A percentile compares a stretch with the other conserved stretches of the same genome.
phyloP scores from a whole-genome alignment of 129 eudicot species.

The Flaveria bidentis region DNA sequence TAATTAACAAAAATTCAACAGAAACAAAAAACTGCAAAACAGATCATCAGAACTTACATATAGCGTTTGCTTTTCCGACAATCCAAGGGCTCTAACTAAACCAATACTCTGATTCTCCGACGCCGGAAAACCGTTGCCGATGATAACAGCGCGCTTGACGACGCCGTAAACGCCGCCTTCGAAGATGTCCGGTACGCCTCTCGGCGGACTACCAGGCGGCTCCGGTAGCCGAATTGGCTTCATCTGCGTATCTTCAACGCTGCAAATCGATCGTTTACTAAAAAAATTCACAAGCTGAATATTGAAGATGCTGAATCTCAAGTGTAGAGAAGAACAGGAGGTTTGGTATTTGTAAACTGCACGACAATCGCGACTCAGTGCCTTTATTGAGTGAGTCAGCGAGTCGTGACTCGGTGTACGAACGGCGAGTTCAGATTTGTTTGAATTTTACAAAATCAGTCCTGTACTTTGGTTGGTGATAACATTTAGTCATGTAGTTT shows the following conservation, averaged over 20 bases:
- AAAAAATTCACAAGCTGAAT: constrained; percentile 11
- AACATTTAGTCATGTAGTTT: not conserved
- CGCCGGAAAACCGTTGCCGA: constrained; percentile 82
- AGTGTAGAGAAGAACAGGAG: constrained; percentile 19
- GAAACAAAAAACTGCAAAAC: constrained; percentile 10
- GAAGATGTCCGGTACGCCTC: constrained; percentile 84
- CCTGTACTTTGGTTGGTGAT: not conserved
- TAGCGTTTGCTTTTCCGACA: constrained; percentile 66
- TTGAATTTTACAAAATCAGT: not conserved
- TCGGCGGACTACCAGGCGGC: constrained; percentile 86
- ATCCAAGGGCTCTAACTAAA: constrained; percentile 85
- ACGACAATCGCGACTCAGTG: constrained; percentile 29
- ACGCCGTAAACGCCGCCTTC: constrained; percentile 89
- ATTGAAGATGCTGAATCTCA: constrained; percentile 26
- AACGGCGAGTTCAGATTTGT: constrained; percentile 16
- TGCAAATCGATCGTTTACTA: constrained; percentile 18
- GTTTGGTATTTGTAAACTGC: constrained; percentile 14
- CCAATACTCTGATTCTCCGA: constrained; percentile 92
- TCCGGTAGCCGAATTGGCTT: constrained; percentile 90
- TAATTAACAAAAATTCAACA: not conserved
- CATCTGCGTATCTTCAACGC: constrained; percentile 44
- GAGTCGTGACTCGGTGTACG: constrained; percentile 26
- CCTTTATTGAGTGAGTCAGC: constrained; percentile 17
- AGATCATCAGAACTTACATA: constrained; percentile 49
- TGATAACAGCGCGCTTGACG: constrained; percentile 71